phyloP scores from a whole-genome alignment of 2,329 filamentous ascomycete species.

The Cladophialophora carrionii region DNA sequence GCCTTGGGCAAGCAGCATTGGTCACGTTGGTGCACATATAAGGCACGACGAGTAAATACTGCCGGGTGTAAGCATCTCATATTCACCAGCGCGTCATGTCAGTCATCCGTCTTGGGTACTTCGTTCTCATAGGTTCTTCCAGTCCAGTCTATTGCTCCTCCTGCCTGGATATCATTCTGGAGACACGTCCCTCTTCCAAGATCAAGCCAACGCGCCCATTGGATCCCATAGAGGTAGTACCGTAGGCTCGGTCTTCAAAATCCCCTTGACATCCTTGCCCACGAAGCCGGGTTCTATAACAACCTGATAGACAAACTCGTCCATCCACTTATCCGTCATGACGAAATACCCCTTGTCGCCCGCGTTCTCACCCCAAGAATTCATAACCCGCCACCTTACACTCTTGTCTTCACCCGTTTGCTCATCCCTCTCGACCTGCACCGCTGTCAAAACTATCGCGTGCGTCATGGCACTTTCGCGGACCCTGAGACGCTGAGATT shows the following conservation, averaged over 20 bases:
- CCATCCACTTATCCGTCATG: conserved; percentile 81
- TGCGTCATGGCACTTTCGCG: conserved; percentile 86
- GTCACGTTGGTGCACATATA: neutral
- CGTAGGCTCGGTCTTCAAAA: conserved; percentile 70
- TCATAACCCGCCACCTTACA: conserved; percentile 83
- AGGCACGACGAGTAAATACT: neutral
- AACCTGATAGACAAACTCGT: conserved; percentile 82
- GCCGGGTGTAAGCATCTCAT: neutral
- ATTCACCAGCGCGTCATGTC: neutral
- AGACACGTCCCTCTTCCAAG: neutral
- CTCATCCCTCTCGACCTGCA: conserved; percentile 67
- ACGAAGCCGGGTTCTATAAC: conserved; percentile 76
- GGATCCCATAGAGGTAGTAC: conserved; percentile 79
- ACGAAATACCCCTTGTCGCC: conserved; percentile 86
- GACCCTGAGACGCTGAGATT: conserved; percentile 72
- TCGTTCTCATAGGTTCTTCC: neutral
- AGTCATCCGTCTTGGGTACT: neutral
- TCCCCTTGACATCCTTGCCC: conserved; percentile 66
- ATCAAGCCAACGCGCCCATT: conserved; percentile 72
- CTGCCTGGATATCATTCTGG: neutral
- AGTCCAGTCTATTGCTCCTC: neutral
- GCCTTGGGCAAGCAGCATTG: too few relatives aligned
- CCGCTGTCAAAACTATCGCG: conserved; percentile 87
- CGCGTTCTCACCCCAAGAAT: conserved; percentile 72
- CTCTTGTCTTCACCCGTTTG: conserved; percentile 59